Evolutionary conservation across 2,329 filamentous ascomycete species (phyloP).

Genomic region (Talaromyces verruculosus): DNA sequence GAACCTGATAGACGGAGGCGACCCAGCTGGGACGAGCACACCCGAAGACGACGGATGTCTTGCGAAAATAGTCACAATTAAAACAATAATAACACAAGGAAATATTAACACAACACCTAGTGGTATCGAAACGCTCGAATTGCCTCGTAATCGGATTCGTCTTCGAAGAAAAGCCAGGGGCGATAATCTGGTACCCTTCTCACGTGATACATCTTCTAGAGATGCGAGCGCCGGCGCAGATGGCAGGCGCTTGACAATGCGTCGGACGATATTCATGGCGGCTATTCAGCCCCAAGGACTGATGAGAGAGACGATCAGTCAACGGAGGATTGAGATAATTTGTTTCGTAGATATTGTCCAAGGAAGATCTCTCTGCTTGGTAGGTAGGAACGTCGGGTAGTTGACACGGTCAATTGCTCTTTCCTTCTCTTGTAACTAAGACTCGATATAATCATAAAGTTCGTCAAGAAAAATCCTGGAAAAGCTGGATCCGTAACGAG

Average conservation of each 20-base stretch:
- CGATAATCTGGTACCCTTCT: conserved; percentile 44
- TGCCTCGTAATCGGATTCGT: conserved; percentile 83
- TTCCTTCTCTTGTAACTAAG: background rate
- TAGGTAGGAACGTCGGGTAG: no score
- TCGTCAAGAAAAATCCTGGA: background rate
- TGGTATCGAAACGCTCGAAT: conserved; percentile 88
- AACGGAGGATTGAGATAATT: conserved; percentile 22
- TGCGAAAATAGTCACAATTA: conserved; percentile 87
- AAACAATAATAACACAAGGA: conserved; percentile 82
- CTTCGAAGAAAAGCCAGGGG: conserved; percentile 78
- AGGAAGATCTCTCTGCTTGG: no score
- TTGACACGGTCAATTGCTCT: background rate
- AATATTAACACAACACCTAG: conserved; percentile 91
- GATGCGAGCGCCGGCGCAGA: conserved; percentile 46
- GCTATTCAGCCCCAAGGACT: conserved; percentile 25
- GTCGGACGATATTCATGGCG: conserved; percentile 56
- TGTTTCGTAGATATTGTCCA: conserved; percentile 1
- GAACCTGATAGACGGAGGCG: conserved; percentile 86
- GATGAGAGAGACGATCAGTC: conserved; percentile 25
- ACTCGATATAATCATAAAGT: background rate
- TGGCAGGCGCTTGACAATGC: conserved; percentile 54
- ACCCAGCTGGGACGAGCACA: conserved; percentile 81
- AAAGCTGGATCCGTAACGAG: conserved; percentile 34
- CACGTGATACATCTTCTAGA: conserved; percentile 48
- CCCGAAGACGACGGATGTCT: conserved; percentile 81